Evolutionary conservation across 2,329 filamentous ascomycete genomes (phyloP), one percentile per base, ranked within the genome.

Genomic region (Sporothrix brasiliensis): DNA sequence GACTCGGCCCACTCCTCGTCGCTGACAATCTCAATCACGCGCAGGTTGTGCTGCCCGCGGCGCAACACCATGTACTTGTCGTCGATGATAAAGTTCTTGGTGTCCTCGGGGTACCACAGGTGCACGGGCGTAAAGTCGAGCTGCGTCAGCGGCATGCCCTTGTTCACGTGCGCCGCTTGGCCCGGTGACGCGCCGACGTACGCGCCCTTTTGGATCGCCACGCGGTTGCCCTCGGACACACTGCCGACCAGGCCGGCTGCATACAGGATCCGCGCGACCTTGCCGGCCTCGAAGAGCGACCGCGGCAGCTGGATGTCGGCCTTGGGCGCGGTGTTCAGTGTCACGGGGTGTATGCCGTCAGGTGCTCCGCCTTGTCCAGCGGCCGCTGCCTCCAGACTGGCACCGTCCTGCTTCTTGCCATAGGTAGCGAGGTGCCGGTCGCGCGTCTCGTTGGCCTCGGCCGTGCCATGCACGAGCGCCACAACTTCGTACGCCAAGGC

Each of bases 401-500:
- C 16, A 19, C 27, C 10, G n/a, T 3, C 3, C 67, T 47, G 16
- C 66, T 66, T 16, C 52, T n/a, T 19, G 34, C 70, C 79, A 74
- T 87, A 88, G 71, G 87, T 78, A 65, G 81, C 79, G 65, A 77
- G 78, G 76, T 90, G 88, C 73, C 84, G 81, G 41, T 79, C 71
- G 71, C 89, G 87, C 7, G 92, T 89, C 27, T 86, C 82, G 16
- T 86, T 78, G 0, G 94, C 93, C 72, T 86, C 86, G 9, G 85
- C 76, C 0, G 82, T 78, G 16, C 94, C 92, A 77, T 98, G 93
- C 0, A 93, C 87, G 2, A 99, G 84, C 66, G 90, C 86, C 0
- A 96, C 83, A 27, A 98, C 90, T 77, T 99, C 94, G 67, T 84
- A 87, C 0, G 95, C 95, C 2, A 99, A 86, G 0, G 85, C 82